A percentile compares a stretch with the other conserved stretches of the same genome.
Evolutionary conservation across 2,329 filamentous ascomycete species (phyloP).

Genomic region (Teratosphaeria epicoccoides): DNA sequence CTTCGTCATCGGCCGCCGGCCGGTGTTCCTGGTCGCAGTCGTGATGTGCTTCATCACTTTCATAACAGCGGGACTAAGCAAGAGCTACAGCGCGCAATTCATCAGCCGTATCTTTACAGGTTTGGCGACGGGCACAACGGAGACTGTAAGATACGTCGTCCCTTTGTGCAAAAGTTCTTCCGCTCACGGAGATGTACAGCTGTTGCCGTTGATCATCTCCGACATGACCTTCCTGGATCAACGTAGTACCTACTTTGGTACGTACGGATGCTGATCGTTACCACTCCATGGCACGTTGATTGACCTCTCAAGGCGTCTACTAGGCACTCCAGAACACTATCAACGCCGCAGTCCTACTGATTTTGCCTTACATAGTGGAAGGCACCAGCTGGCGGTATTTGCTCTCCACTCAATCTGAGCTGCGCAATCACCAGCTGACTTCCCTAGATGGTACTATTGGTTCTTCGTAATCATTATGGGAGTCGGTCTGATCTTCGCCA

Average conservation of each 20-base stretch:
- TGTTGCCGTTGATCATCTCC: conserved; percentile 31
- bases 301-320: conserved; percentile 21
- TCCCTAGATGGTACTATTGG: conserved; percentile 31
- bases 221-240: conserved; percentile 34
- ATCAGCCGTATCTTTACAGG: conserved; percentile 27
- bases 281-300: not conserved
- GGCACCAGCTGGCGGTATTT: conserved; percentile 26
- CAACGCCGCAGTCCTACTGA: conserved; percentile 25
- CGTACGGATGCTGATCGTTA: not conserved
- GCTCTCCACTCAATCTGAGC: not conserved
- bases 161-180: not conserved
- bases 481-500: conserved; percentile 27
- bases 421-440: not conserved
- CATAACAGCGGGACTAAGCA: conserved; percentile 26
- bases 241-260: conserved; percentile 26
- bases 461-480: conserved; percentile 28
- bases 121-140: conserved; percentile 30
- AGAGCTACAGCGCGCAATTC: conserved; percentile 29
- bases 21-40: conserved; percentile 19
- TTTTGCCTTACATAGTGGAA: conserved; percentile 27
- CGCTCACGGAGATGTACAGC: too few relatives aligned
- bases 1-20: conserved; percentile 22
- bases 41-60: conserved; percentile 25
- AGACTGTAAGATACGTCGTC: conserved; percentile 20
- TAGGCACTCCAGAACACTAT: conserved; percentile 32